Conservation (phyloP, 2,329 filamentous ascomycete species). For the Colletotrichum falcatum region DNA sequence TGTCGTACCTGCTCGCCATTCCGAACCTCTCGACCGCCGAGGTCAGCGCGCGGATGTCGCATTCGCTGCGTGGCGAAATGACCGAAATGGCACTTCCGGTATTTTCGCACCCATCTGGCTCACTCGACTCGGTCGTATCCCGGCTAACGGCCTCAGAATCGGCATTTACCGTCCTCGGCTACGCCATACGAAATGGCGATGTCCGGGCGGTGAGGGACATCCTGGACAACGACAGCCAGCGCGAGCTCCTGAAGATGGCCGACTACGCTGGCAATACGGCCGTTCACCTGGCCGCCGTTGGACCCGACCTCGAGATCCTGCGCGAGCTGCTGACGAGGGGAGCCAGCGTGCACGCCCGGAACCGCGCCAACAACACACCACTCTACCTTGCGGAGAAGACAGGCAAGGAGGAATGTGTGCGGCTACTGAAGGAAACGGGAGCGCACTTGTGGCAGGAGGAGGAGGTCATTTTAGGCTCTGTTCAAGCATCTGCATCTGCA, state of each 20-base stretch:
- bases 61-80: constrained; percentile 85
- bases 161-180: constrained; percentile 81
- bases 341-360: constrained; percentile 75
- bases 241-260: constrained; percentile 76
- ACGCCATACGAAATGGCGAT: constrained; percentile 81
- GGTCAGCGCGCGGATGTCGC: constrained; percentile 77
- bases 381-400: constrained; percentile 72
- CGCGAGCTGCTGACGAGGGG: constrained; percentile 69
- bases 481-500: constrained; percentile 31
- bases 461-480: constrained; percentile 37
- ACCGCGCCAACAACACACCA: constrained; percentile 74
- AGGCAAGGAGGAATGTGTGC: constrained; percentile 65
- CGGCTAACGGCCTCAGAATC: constrained; percentile 64
- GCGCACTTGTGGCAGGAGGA: constrained; percentile 67
- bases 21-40: constrained; percentile 73
- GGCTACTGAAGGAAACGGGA: constrained; percentile 68
- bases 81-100: constrained; percentile 79
- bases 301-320: constrained; percentile 66
- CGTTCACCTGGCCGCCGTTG: constrained; percentile 68
- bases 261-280: constrained; percentile 87
- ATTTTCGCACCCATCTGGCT: constrained; percentile 79
- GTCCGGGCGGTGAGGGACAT: constrained; percentile 74
- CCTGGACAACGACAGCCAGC: constrained; percentile 69
- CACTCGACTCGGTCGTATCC: constrained; percentile 55
- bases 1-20: constrained; percentile 83